phyloP scores from a whole-genome alignment of 2,329 filamentous ascomycete genomes.

The Monilinia aucupariae region DNA sequence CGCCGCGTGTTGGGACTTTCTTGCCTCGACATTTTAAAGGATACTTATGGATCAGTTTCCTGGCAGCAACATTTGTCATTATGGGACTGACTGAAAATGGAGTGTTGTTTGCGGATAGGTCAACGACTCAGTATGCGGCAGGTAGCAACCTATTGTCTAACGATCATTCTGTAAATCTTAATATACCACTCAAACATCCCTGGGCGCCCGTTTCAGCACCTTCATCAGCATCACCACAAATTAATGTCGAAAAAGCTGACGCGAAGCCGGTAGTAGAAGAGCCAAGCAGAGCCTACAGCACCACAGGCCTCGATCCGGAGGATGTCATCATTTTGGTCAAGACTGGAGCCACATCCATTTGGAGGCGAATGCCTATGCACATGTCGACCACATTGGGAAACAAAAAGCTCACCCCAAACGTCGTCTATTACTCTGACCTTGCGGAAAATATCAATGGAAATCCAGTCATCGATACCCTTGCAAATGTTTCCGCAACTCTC shows the following conservation, averaged over 20 bases:
- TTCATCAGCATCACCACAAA: neutral
- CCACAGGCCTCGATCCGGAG: slow-evolving; percentile 16
- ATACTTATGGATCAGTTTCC: slow-evolving; percentile 22
- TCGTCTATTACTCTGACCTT: slow-evolving; percentile 19
- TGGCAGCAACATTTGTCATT: slow-evolving; percentile 18
- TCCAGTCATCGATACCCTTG: slow-evolving; percentile 18
- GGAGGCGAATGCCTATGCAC: slow-evolving; percentile 22
- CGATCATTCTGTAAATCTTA: neutral
- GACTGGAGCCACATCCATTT: slow-evolving; percentile 20
- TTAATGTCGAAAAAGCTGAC: neutral
- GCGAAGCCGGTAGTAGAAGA: neutral
- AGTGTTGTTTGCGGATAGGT: slow-evolving; percentile 5
- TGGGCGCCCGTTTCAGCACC: neutral
- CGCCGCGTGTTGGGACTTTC: slow-evolving; percentile 1
- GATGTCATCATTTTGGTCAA: slow-evolving; percentile 22
- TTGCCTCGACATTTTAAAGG: slow-evolving; percentile 21
- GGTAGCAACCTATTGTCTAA: neutral
- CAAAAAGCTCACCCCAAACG: slow-evolving; percentile 16
- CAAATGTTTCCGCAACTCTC: slow-evolving; percentile 19
- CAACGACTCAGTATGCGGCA: neutral
- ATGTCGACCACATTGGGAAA: slow-evolving; percentile 21
- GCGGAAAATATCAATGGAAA: slow-evolving; percentile 19
- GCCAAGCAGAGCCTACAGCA: neutral
- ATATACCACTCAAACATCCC: neutral
- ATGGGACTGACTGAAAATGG: slow-evolving; percentile 22